Base-by-base conservation (phyloP, 2,329 filamentous ascomycete genomes). In the Tolypocladium paradoxum region DNA sequence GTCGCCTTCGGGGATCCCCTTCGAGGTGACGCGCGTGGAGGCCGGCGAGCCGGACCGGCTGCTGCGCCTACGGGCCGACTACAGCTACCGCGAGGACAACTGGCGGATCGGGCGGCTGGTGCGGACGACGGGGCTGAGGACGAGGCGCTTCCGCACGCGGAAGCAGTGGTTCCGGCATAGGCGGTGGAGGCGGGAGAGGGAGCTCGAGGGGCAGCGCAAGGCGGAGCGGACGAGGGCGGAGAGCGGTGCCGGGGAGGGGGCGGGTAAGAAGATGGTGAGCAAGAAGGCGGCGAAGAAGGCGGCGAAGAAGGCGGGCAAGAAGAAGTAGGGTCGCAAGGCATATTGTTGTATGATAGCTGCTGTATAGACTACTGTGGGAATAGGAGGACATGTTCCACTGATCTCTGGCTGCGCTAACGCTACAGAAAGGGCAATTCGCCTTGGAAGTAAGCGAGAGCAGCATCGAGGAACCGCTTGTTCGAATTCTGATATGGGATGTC, bases 81-180 rank as follows among this genome's bases (percentile, higher is more conserved):
- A 83, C 70, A 75, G 75, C 60, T 83, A 83, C 67, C 73, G 75
- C 50, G 80, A 83, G 69, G 77, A 79, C 62, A 82, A 79, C 69
- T 81, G 77, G 73, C 72, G 75, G 29, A 78, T 83, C 48, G 80
- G 80, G 14, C 73, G 74, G 11, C 69, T 83, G 48, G 74, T 76
- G 50, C 71, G 70, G 59, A 77, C 76, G 57, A 78, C 76, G 62
- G 72, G 74, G 22, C 70, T 74, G 53, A 69, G 75, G 53, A 72
- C 75, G 27, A 77, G 74, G 57, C 71, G 75, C 53, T 75, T 76
- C 62, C 68, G 72, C 24, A 76, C 77, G 55, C 70, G 79, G 48
- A 77, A 76, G 64, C 71, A 74, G 58, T 72, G 68, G 62, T 70
- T 79, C 62, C 67, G 76, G 45, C 66, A 73, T 52, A 61, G 71